Base-by-base conservation (phyloP, 768 basidiomycete genomes). In the Mycena alexandri region DNA sequence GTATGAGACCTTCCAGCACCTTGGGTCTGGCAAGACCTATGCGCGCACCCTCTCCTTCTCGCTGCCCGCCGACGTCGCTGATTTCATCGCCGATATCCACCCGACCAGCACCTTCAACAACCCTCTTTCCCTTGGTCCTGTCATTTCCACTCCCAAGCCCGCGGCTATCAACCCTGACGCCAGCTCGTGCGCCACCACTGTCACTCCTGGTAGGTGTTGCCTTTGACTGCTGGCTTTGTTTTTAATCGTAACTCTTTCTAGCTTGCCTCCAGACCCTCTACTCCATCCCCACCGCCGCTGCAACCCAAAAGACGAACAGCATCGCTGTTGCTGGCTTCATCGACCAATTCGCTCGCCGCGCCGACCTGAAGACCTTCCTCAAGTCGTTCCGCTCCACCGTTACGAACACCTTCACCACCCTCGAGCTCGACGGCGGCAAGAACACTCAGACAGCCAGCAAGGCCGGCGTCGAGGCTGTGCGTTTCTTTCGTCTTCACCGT, bases 31-130 rank as follows among this genome's bases (percentile, higher is more conserved):
- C 41, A 67, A 53, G 52, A 54, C 71, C 43, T 64, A 69, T 33
- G 64, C 80, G 36, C 76, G 80, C 48, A 80, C 82, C 3, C 75
- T 81, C 19, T 65, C 71, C 17, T 81, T 80, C 70, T 81, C 80
- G n/a, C 69, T 83, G 34, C 82, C 81, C 5, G 50, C 69, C 16
- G 74, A 75, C 22, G 73, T 83, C 10, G 62, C 72, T 43, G 70
- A 67, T 5, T 74, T 77, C 47, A 63, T 83, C 53, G 65, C 75
- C 21, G 43, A 77, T 16, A 73, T 83, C 36, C 78, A 83, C 22
- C 85, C 86, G 14, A 67, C 73, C 25, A 61, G 63, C 34, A 61
- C 70, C 38, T 74, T 82, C 71, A 78, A 78, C 41, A 67, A 51
- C 55, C 61, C 61, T 22, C 21, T 75, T 0, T 72, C 62, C 17